Percentiles rank a stretch among this genome's conserved stretches.
Evolutionary conservation across 2,329 filamentous ascomycete genomes (phyloP).

Genomic region (Fusarium sp.): DNA sequence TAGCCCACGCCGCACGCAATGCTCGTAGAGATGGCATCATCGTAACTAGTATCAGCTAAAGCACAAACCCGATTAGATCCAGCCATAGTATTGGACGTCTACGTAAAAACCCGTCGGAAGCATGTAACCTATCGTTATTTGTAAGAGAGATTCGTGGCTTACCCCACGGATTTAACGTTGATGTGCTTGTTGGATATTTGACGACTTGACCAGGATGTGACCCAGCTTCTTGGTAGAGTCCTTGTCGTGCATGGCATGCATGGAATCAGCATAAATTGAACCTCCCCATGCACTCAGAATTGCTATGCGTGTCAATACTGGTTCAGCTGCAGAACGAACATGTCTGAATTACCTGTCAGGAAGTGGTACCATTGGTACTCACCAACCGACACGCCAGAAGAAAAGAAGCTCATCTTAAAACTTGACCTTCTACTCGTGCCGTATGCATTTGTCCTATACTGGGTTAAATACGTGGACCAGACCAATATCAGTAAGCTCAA

Average conservation of each 20-base stretch:
- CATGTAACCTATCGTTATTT: neutral
- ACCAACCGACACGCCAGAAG: neutral
- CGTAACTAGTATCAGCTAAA: neutral
- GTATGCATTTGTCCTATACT: neutral
- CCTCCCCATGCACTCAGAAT: too few relatives aligned
- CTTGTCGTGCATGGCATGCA: rapidly evolving
- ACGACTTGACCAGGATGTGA: neutral
- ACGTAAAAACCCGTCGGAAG: neutral
- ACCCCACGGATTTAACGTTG: neutral
- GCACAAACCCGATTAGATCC: neutral
- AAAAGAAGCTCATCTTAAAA: neutral
- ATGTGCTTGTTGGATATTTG: neutral
- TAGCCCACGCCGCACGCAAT: neutral
- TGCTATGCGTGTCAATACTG: neutral
- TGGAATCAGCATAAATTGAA: neutral
- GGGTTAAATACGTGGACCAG: neutral
- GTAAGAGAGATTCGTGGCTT: neutral
- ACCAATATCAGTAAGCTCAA: neutral
- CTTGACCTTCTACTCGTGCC: neutral
- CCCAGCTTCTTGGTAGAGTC: neutral
- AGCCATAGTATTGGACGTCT: neutral
- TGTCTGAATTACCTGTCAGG: neutral
- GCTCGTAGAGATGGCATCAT: neutral
- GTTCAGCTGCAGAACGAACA: rapidly evolving
- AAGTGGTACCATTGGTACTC: neutral